Evolutionary conservation across 2,329 filamentous ascomycete genomes (phyloP).

Genomic region (Fusarium guadeloupense): DNA sequence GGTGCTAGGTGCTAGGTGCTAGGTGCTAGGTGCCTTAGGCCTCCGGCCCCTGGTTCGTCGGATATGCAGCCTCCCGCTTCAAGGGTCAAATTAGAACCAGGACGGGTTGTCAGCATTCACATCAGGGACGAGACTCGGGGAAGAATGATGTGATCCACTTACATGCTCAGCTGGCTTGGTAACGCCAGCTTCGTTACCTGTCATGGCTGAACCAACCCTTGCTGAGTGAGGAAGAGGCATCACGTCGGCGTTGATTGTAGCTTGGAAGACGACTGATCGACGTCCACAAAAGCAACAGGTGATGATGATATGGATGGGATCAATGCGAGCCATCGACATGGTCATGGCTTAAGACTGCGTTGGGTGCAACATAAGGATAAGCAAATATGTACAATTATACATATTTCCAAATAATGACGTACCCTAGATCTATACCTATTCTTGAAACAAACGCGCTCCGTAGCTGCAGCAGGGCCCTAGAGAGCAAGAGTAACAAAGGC

Average conservation of each 20-base stretch:
- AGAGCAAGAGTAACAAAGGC: conserved; percentile 7
- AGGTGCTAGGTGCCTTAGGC: no score
- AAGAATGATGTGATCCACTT: conserved; percentile 16
- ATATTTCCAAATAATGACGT: no score
- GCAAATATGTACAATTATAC: no score
- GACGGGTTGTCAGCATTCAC: conserved; percentile 6
- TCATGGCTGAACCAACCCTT: conserved; percentile 13
- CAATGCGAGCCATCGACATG: background rate
- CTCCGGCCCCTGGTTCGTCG: conserved; percentile 26
- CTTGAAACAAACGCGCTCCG: conserved; percentile 9
- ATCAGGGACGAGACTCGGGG: background rate
- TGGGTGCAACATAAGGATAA: no score
- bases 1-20: no score
- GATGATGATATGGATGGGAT: background rate
- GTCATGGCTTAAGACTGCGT: no score
- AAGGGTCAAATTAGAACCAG: conserved; percentile 7
- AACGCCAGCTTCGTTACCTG: background rate
- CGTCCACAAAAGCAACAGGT: no score
- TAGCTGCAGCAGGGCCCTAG: conserved; percentile 1
- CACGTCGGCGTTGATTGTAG: no score
- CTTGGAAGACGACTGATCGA: no score
- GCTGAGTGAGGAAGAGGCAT: conserved; percentile 3
- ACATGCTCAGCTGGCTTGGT: conserved; percentile 7
- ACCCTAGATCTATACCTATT: background rate
- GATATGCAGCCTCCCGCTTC: conserved; percentile 39